Conservation (phyloP, 1,284 basidiomycete genomes). For the Rhodotorula mucilaginosa region DNA sequence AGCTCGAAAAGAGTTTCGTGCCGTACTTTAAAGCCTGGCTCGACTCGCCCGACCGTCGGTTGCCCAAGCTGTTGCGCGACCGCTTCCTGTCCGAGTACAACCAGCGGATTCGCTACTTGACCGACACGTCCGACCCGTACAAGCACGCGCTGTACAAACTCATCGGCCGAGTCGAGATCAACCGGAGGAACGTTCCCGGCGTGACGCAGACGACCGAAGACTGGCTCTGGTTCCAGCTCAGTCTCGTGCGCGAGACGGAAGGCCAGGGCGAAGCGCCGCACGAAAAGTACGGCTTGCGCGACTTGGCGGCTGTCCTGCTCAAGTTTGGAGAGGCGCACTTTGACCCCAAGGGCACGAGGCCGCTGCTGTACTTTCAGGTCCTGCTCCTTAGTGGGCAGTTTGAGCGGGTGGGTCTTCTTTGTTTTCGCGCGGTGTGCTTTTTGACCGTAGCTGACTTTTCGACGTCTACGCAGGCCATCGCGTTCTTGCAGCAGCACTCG, state of each 20-base stretch:
- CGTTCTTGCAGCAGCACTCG: conserved; percentile 81
- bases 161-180: conserved; percentile 86
- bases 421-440: not conserved
- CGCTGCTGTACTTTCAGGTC: conserved; percentile 79
- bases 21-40: conserved; percentile 81
- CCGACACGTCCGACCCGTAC: conserved; percentile 71
- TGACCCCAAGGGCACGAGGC: conserved; percentile 66
- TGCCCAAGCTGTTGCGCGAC: conserved; percentile 77
- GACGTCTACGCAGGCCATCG: conserved; percentile 63
- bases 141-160: conserved; percentile 94
- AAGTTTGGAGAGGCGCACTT: conserved; percentile 91
- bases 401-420: conserved; percentile 64
- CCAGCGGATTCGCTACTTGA: conserved; percentile 81
- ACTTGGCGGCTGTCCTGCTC: conserved; percentile 73
- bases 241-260: conserved; percentile 59
- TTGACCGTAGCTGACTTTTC: not conserved
- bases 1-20: conserved; percentile 79
- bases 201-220: conserved; percentile 93
- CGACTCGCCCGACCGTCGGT: conserved; percentile 70
- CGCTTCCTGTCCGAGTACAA: conserved; percentile 86
- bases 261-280: conserved; percentile 58
- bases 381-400: conserved; percentile 91
- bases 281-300: conserved; percentile 67
- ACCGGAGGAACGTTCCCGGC: conserved; percentile 72
- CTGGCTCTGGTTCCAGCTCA: conserved; percentile 97